Base-by-base conservation (phyloP, 2,329 filamentous ascomycete species). In the Pseudogymnoascus sp. region DNA sequence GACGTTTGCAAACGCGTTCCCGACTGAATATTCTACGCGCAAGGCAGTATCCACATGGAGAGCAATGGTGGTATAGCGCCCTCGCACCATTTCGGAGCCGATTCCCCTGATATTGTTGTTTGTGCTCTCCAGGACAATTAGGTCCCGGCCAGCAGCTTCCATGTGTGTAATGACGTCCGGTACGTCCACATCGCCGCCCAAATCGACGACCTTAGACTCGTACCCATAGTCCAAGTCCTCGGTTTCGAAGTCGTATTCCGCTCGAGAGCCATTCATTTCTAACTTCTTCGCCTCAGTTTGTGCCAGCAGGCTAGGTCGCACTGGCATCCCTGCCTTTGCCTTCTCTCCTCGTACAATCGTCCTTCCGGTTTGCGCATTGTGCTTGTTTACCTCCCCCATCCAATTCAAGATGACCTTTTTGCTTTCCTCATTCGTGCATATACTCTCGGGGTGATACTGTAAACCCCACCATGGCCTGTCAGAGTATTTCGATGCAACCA, bases 31-130 rank as follows among this genome's bases (percentile, higher is more conserved):
- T 67, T 86, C 81, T n/a, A 88, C 69, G 6, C 79, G 81, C 64
- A 82, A 67, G 0, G 85, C 81, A 35, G 82, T 74, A 14, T 80
- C 78, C 1, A 88, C 80, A 8, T 86, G 80, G 0, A 91, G 75
- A 0, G 86, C 90, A 61, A 95, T 81, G 66, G 95, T 90, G 70
- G 88, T 92, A 71, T 85, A 90, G 55, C 85, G 78, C 2, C 88
- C 88, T 58, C 78, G 75, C 1, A 82, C 79, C 76, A 79, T 61
- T 63, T 80, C 78, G 1, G 74, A 69, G n/a, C 66, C 74, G 38
- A 77, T 77, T 63, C 76, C 71, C 12, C 73, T 76, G 49, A 74
- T 80, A 72, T 73, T 72, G 12, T 60, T 38, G 35, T 60, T 60
- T 60, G 58, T 60, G 58, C 58, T 60, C 35, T 86, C 86, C 16